Evolutionary conservation across 2,329 filamentous ascomycete species (phyloP), one percentile per base, ranked within the genome.

Genomic region (Furcasterigmium furcatum): DNA sequence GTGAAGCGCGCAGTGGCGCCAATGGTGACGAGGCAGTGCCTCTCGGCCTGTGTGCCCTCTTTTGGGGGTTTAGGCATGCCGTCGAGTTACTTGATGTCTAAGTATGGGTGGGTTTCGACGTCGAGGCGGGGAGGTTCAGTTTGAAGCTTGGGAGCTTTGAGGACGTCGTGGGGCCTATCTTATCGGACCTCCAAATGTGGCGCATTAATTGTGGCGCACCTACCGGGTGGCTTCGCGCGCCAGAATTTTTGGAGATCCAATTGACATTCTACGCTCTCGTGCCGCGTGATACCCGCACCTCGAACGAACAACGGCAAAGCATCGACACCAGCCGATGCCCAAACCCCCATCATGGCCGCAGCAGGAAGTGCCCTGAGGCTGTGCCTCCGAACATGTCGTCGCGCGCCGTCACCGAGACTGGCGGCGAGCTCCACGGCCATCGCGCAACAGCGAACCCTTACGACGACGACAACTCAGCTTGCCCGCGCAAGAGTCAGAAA

Each of bases 1-100:
- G 77, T 74, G 66, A 99, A 99, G 18, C 86, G 80, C 14, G 91
- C 91, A 0, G 92, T 99, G 6, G 94, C 92, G 46, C 94, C 94
- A 24, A 96, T 87, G 0, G 94, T 97, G 45, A 96, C 85, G 54
- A 99, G 88, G 62, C 88, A 94, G 44, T 71, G 61, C 27, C 64
- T 61, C 21, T 60, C n/a, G 13, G 24, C 7, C 12, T 12, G 24
- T 12, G 7, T 12, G 24, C 24, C 24, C 12, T 27, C 7, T 7
- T 34, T 34, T 16, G 5, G 9, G 7, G 30, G 9, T 34, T 34
- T 10, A 9, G 13, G n/a, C 30, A 5, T 27, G 12, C 12, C 24
- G 12, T 7, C 7, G 12, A 12, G 12, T 12, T 7, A 27, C 7
- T 7, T 27, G 24, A 27, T 27, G 24, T 12, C 12, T 27, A 7